These are phyloP conservation scores for Porogramme epimiltina DNA, from an alignment of 1,284 basidiomycete species.

Conservation along the genomic window DNA sequence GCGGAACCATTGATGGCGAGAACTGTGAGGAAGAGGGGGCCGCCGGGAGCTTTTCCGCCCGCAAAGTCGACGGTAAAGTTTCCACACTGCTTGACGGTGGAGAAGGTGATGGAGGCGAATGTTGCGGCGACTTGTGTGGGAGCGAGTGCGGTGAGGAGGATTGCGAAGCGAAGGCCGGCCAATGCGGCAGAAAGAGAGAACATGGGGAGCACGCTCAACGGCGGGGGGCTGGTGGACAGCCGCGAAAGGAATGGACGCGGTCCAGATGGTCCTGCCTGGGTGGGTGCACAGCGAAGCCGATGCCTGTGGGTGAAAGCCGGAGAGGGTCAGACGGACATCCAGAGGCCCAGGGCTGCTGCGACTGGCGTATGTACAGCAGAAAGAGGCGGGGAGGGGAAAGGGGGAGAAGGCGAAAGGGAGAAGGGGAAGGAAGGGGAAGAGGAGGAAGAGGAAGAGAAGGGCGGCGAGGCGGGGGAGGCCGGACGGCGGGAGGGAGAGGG, in stretches of 20 bases:
- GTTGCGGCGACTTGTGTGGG: slow-evolving; percentile 46
- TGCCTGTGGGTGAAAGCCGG: neutral
- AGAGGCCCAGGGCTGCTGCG: slow-evolving; percentile 3
- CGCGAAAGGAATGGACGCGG: slow-evolving; percentile 24
- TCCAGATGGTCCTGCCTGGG: slow-evolving; percentile 27
- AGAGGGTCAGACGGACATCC: neutral
- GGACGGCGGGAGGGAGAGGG: too few species aligned
- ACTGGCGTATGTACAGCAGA: neutral
- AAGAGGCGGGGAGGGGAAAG: neutral
- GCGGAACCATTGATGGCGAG: slow-evolving; percentile 55
- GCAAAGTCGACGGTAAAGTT: slow-evolving; percentile 48
- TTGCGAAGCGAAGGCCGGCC: slow-evolving; percentile 34
- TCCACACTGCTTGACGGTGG: slow-evolving; percentile 56
- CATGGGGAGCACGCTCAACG: slow-evolving; percentile 30
- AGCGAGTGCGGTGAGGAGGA: slow-evolving; percentile 39
- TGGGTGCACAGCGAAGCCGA: slow-evolving; percentile 17
- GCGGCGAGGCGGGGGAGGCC: too few species aligned
- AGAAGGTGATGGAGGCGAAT: slow-evolving; percentile 47
- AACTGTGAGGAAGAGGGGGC: slow-evolving; percentile 51
- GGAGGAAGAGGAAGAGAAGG: too few species aligned
- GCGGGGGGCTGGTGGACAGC: slow-evolving; percentile 18
- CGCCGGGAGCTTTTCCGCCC: slow-evolving; percentile 36
- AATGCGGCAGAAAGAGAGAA: slow-evolving; percentile 35
- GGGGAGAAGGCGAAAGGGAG: neutral
- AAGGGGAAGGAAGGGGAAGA: too few species aligned